Conservation (phyloP, 2,329 filamentous ascomycete species). For the Apiospora aurea region DNA sequence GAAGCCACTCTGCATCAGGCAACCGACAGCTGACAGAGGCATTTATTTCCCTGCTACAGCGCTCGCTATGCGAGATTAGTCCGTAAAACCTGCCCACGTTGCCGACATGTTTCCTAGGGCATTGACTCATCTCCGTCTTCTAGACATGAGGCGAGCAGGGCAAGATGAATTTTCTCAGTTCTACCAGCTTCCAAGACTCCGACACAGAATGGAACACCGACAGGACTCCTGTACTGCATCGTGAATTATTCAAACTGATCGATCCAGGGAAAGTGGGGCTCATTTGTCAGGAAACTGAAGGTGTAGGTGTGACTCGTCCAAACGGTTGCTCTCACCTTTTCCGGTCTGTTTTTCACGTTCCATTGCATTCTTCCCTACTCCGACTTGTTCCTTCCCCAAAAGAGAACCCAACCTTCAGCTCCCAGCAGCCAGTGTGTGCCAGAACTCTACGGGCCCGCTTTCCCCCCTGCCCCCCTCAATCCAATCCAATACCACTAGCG, state of each 20-base stretch:
- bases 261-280: background rate
- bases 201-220: background rate
- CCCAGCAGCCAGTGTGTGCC: background rate
- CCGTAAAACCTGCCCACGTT: slow-evolving; percentile 9
- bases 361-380: slow-evolving; percentile 11
- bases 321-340: background rate
- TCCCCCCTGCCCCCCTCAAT: background rate
- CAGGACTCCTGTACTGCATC: background rate
- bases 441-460: background rate
- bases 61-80: background rate
- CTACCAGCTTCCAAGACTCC: slow-evolving; percentile 10
- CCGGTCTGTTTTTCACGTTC: background rate
- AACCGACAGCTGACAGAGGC: slow-evolving; percentile 20
- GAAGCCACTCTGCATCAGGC: slow-evolving; percentile 19
- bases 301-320: background rate
- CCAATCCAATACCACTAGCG: slow-evolving; percentile 19
- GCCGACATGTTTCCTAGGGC: background rate
- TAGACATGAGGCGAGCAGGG: background rate
- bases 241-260: background rate
- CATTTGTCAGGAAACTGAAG: slow-evolving; percentile 15
- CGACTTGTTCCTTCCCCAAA: slow-evolving; percentile 5
- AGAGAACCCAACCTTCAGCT: slow-evolving; percentile 10
- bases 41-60: slow-evolving; percentile 9
- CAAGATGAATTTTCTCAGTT: background rate
- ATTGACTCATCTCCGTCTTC: background rate